Evolutionary conservation across 257 asterid genomes (phyloP).

Genomic region (Scutellaria barbata): DNA sequence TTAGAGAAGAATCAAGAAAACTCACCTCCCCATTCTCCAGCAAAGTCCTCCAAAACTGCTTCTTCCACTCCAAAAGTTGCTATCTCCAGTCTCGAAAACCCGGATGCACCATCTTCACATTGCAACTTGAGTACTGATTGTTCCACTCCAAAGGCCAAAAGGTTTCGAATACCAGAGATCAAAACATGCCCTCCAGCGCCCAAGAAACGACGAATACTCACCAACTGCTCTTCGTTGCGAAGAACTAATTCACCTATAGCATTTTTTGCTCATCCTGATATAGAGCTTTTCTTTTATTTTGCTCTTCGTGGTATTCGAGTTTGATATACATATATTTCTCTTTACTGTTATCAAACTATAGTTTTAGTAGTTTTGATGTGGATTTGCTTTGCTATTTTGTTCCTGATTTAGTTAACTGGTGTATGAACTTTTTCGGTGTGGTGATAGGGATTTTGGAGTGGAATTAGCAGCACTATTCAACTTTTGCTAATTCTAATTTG

Average conservation of each 20-base stretch:
- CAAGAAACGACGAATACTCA: slow-evolving; percentile 52
- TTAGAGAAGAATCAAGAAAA: slow-evolving; percentile 29
- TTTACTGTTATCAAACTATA: background rate
- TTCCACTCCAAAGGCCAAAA: slow-evolving; percentile 67
- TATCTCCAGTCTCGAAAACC: too few relatives aligned
- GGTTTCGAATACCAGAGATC: slow-evolving; percentile 65
- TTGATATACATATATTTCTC: slow-evolving; percentile 34
- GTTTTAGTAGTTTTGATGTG: too few relatives aligned
- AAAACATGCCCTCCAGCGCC: slow-evolving; percentile 87
- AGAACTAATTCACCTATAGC: slow-evolving; percentile 39
- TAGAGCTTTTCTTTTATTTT: slow-evolving; percentile 65
- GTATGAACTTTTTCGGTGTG: too few relatives aligned
- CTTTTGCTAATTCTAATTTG: too few relatives aligned
- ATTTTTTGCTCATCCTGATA: slow-evolving; percentile 74
- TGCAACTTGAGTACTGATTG: slow-evolving; percentile 31
- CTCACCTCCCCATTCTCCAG: background rate
- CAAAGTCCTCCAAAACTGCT: background rate
- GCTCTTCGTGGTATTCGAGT: slow-evolving; percentile 62
- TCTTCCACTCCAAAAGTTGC: too few relatives aligned
- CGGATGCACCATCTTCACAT: too few relatives aligned
- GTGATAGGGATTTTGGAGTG: too few relatives aligned
- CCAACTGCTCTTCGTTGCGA: slow-evolving; percentile 29
- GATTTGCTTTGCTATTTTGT: too few relatives aligned
- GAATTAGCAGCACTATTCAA: too few relatives aligned
- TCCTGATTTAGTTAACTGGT: too few relatives aligned